Base-by-base conservation (phyloP, 257 asterid species). In the Mitragyna speciosa region DNA sequence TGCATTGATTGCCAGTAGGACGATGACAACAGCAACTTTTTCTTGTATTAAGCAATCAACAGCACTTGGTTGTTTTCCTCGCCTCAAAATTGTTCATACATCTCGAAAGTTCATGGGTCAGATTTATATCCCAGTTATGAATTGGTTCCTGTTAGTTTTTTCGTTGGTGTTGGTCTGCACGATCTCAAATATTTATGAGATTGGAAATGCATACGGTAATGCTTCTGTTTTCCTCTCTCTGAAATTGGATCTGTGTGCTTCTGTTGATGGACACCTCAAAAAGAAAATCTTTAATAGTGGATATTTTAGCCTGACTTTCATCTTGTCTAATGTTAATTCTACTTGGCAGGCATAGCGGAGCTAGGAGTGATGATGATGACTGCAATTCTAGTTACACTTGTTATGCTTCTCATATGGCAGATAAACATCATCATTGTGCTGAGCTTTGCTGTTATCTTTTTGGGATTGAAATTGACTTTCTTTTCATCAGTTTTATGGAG, bases 361-460 rank as follows among this genome's bases (percentile, higher is more conserved):
- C 86, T 94, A 51, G 97, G 98, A 64, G 99, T 96, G 81, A 96
- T 94, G 99, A 91, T 94, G 97, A 90, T 92, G 94, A 89, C 97
- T 54, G 92, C 99, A 65, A 68, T 88, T 82, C 89, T 91, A 81
- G 96, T 96, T 79, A 91, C 96, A 56, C 91, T 96, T 45, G 97
- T 96, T 82, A 96, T 96, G 99, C 97, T 96, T 82, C 97, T 96
- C 66, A 92, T 96, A 86, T 96, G 99, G 99, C 98, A 91, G 90
- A 89, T 89, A 80, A 89, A 96, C 81, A 91, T 92, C 72, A 36
- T 94, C 75, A 72, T 89, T 76, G 97, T 90, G 80, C 82, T 94
- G 85, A 85, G 88, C 82, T 96, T 94, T 84, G 87, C 80, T 65
- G 79, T 77, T 81, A 79, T 90, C 74, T 91, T 91, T 93, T 83